These are phyloP conservation scores for Aureobasidium uvarum DNA, from an alignment of 2,329 filamentous ascomycete species.

Conservation along the genomic window DNA sequence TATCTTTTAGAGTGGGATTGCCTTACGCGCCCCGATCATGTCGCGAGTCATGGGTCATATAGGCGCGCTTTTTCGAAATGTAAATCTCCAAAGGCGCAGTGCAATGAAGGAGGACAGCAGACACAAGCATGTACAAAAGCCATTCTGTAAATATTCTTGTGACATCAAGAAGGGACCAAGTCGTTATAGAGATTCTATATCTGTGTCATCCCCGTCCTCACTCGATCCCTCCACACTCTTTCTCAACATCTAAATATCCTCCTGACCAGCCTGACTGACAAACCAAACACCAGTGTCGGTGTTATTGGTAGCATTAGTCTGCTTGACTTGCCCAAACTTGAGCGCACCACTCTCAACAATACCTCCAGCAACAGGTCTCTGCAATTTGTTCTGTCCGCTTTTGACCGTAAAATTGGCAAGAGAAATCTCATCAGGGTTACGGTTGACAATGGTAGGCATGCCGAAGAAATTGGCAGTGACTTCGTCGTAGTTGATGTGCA, in stretches of 20 bases:
- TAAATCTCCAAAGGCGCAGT: too few relatives aligned
- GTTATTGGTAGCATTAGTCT: slow-evolving; percentile 41
- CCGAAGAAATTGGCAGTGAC: slow-evolving; percentile 66
- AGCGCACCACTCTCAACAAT: slow-evolving; percentile 58
- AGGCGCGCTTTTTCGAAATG: too few relatives aligned
- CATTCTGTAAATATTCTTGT: too few relatives aligned
- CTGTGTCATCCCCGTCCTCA: too few relatives aligned
- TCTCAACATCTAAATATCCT: slow-evolving; percentile 11
- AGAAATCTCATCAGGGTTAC: slow-evolving; percentile 63
- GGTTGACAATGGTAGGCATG: slow-evolving; percentile 56
- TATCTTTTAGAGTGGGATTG: too few relatives aligned
- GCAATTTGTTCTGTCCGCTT: slow-evolving; percentile 59
- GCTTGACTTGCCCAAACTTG: slow-evolving; percentile 47
- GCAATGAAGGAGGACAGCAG: too few relatives aligned
- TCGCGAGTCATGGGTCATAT: too few relatives aligned
- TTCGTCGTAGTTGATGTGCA: slow-evolving; percentile 57
- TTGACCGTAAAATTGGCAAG: slow-evolving; percentile 69
- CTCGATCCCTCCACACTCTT: not conserved
- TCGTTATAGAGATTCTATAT: not conserved
- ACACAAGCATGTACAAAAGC: too few relatives aligned
- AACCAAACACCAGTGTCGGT: slow-evolving; percentile 37
- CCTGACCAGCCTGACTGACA: slow-evolving; percentile 24
- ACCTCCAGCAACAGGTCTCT: slow-evolving; percentile 51
- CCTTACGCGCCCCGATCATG: too few relatives aligned
- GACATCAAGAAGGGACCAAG: too few relatives aligned